A percentile compares a stretch with the other conserved stretches of the same genome.
phyloP scores from a whole-genome alignment of 441 rosid species.

The Manihot esculenta region DNA sequence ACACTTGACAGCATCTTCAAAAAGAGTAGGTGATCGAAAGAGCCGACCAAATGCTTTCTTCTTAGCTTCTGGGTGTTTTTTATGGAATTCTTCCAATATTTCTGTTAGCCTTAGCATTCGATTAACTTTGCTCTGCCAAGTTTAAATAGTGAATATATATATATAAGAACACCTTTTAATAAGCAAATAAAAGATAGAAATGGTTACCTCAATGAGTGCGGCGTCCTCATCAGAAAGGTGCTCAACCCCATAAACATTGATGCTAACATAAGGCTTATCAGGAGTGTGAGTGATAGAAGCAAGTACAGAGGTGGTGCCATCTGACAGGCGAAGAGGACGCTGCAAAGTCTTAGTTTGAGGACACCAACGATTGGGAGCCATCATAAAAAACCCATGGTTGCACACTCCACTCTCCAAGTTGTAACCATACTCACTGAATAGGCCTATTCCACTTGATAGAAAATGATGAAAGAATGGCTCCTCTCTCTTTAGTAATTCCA shows the following conservation, averaged over 20 bases:
- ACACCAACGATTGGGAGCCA: conserved; percentile 54
- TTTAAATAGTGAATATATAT: too few species aligned
- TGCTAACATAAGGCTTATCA: conserved; percentile 17
- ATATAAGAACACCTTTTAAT: neutral
- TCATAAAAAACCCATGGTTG: conserved; percentile 70
- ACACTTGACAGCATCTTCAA: conserved; percentile 62
- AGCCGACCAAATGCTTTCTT: conserved; percentile 41
- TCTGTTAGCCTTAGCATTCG: conserved; percentile 52
- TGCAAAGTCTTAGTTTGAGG: conserved; percentile 35
- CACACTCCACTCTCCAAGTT: conserved; percentile 50
- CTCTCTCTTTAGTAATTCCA: too few species aligned
- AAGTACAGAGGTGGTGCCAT: conserved; percentile 20
- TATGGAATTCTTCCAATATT: conserved; percentile 39
- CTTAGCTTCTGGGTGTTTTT: conserved; percentile 36
- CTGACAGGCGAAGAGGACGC: conserved; percentile 39
- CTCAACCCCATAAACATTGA: conserved; percentile 16
- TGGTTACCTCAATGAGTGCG: conserved; percentile 15
- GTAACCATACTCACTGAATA: conserved; percentile 1
- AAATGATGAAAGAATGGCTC: too few species aligned
- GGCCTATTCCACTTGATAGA: too few species aligned
- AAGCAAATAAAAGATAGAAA: neutral
- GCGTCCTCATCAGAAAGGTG: conserved; percentile 2
- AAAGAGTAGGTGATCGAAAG: conserved; percentile 56
- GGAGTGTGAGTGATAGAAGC: conserved; percentile 41
- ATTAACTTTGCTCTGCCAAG: conserved; percentile 35